Conservation (phyloP, 441 rosid species). For the Euphorbia corollata region DNA sequence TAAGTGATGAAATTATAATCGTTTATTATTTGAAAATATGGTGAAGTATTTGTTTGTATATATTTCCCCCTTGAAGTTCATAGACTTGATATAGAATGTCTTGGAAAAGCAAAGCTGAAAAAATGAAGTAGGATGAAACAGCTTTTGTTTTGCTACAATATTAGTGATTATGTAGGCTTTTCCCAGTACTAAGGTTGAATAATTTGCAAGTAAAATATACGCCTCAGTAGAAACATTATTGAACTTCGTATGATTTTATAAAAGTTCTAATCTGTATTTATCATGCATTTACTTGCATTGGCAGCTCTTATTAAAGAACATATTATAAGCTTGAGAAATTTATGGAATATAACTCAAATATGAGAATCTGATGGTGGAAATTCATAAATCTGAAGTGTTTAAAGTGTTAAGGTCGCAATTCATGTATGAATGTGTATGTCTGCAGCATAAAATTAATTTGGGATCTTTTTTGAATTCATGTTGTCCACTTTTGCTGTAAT, state of each 20-base stretch:
- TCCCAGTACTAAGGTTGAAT: background rate
- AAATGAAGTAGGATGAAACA: background rate
- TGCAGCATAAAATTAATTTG: background rate
- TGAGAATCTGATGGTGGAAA: background rate
- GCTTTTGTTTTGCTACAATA: no score
- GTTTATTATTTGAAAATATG: background rate
- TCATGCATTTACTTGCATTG: background rate
- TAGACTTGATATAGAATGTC: background rate
- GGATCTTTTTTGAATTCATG: background rate
- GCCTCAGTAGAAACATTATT: background rate
- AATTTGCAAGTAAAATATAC: background rate
- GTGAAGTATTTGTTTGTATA: background rate
- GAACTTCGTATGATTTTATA: background rate
- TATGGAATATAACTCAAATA: background rate
- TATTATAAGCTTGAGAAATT: background rate
- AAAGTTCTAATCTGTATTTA: background rate
- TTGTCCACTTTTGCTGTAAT: constrained; percentile 1
- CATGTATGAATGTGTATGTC: background rate
- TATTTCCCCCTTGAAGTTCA: background rate
- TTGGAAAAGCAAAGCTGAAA: background rate
- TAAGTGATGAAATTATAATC: background rate
- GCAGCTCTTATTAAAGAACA: background rate
- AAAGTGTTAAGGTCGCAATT: background rate
- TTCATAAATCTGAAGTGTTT: background rate
- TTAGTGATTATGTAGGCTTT: background rate